These are phyloP conservation scores for Candida insectorum DNA, from an alignment of 805 yeast genomes.

Conservation along the genomic window DNA sequence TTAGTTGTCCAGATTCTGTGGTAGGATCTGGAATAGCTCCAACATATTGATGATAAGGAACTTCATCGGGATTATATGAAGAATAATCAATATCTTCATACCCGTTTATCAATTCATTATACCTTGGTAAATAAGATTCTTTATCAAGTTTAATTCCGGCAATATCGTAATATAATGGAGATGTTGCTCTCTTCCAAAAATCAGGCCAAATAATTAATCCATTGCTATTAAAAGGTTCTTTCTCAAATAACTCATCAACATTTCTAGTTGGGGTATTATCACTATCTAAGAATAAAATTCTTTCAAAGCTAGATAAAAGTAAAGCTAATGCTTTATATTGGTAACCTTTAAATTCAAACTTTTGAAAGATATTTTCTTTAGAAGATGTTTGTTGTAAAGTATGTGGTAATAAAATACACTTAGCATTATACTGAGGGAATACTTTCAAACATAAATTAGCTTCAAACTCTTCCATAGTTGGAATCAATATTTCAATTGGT, in stretches of 20 bases:
- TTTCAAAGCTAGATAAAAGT: slow-evolving; percentile 53
- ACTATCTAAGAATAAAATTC: slow-evolving; percentile 69
- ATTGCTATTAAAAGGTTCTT: slow-evolving; percentile 49
- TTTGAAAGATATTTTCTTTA: slow-evolving; percentile 17
- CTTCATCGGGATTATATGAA: slow-evolving; percentile 10
- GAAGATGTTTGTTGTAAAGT: slow-evolving; percentile 17
- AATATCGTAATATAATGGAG: slow-evolving; percentile 68
- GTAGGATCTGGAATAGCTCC: slow-evolving; percentile 33
- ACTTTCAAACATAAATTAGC: slow-evolving; percentile 48
- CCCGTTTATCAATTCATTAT: slow-evolving; percentile 22
- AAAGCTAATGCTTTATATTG: slow-evolving; percentile 43
- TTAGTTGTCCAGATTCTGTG: slow-evolving; percentile 40
- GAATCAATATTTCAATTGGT: slow-evolving; percentile 83
- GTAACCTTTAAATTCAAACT: slow-evolving; percentile 41
- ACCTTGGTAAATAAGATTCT: slow-evolving; percentile 26
- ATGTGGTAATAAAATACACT: slow-evolving; percentile 35
- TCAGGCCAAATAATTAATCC: slow-evolving; percentile 81
- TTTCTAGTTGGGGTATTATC: slow-evolving; percentile 70
- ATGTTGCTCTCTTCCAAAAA: slow-evolving; percentile 81
- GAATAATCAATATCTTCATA: slow-evolving; percentile 10
- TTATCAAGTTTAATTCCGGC: slow-evolving; percentile 47
- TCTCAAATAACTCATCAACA: slow-evolving; percentile 57
- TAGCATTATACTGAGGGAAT: slow-evolving; percentile 37
- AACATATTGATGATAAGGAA: slow-evolving; percentile 28
- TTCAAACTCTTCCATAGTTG: slow-evolving; percentile 67